Evolutionary conservation across 345 rosid genomes (phyloP), one percentile per base, ranked within the genome.

Genomic region (Eucalyptus brandiana): DNA sequence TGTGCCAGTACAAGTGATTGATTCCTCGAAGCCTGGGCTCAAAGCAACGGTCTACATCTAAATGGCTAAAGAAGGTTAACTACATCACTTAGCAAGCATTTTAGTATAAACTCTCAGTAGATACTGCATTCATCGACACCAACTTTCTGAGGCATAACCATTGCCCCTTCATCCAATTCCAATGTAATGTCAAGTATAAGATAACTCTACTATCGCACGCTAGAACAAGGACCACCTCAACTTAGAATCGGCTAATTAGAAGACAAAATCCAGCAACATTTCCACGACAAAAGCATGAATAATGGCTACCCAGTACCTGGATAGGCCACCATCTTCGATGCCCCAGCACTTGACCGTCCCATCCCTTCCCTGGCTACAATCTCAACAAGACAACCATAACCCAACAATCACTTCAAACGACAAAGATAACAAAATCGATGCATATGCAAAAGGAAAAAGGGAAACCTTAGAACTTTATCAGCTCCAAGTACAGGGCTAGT

Each of bases 321-420:
- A 94, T 18, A 97, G 91, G 91, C 96, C 99, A 88, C 98, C 98
- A 90, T 96, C 95, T 89, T 90, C 95, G 72, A 98, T 90, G 92
- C 94, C 98, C 99, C 99, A 98, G 89, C 94, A 93, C 94, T 98
- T 97, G 5, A 97, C 96, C 91, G 97, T 96, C 91, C 99, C 99
- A 93, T 98, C 99, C 93, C 96, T 95, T 28, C 99, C 99, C 92
- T 97, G 99, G 91, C 99, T 97, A 93, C 86, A 88, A n/a, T 40
- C 80, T 34, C 32, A 54, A 48, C 76, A 89, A 12, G 86, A 13
- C 17, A 65, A 50, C 42, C 14, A 21, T 26, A 87, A 53, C 67
- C 49, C 49, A 85, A 60, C 76, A 40, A 14, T 86, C 86, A 49
- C 88, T 26, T 47, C 24, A 81, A 80, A 19, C 49, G 44, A 81